phyloP scores from a whole-genome alignment of 129 eudicot species.

The Arctium lappa region DNA sequence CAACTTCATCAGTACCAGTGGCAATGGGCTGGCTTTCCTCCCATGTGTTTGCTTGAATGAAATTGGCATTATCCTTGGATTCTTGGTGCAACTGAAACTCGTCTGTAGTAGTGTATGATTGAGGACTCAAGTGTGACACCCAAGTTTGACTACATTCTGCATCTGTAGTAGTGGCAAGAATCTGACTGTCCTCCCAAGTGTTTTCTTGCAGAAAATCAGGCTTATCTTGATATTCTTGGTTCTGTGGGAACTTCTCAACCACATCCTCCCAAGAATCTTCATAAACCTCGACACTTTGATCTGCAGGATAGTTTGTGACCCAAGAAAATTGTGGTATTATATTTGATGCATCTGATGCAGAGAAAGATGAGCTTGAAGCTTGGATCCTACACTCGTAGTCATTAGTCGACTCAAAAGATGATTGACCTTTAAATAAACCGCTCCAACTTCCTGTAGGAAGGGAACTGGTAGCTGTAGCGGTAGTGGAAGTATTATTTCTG shows the following conservation, averaged over 20 bases:
- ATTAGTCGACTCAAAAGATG: constrained; percentile 8
- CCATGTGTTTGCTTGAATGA: background rate
- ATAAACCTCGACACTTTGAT: background rate
- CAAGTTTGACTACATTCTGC: background rate
- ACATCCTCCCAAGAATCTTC: constrained; percentile 3
- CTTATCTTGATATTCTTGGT: background rate
- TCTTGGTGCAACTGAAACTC: background rate
- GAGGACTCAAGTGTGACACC: constrained; percentile 9
- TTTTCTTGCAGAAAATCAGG: background rate
- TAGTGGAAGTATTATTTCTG: background rate
- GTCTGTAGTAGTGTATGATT: background rate
- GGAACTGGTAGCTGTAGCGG: constrained; percentile 4
- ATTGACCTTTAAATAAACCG: constrained; percentile 37
- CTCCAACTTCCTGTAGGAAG: constrained; percentile 36
- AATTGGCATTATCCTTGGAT: background rate
- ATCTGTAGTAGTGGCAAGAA: background rate
- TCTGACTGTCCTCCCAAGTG: background rate
- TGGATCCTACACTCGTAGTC: constrained; percentile 1
- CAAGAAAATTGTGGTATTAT: background rate
- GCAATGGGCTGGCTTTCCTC: constrained; percentile 6
- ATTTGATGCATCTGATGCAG: constrained; percentile 2
- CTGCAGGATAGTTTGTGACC: background rate
- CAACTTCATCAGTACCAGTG: constrained; percentile 12
- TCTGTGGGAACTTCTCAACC: background rate
- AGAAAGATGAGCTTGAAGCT: background rate